Conservation (phyloP, 257 asterid species). For the Misopates orontium region DNA sequence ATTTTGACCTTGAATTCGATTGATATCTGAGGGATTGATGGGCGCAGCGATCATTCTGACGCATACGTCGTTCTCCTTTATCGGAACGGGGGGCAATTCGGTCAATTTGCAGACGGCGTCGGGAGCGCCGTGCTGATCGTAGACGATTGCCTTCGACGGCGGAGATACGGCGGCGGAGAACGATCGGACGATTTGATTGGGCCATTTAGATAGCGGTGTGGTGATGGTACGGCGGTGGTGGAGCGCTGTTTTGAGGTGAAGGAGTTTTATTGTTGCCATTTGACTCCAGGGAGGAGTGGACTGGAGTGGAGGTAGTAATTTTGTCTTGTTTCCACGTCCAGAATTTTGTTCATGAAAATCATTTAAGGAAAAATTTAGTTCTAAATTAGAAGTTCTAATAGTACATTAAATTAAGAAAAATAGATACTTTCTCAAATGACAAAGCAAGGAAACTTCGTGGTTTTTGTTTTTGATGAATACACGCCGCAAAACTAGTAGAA, state of each 20-base stretch:
- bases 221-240: slow-evolving; percentile 29
- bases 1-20: slow-evolving; percentile 74
- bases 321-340: no score
- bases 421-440: no score
- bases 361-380: no score
- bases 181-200: slow-evolving; percentile 37
- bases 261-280: slow-evolving; percentile 51
- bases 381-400: no score
- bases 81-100: slow-evolving; percentile 71
- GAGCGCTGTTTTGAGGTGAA: slow-evolving; percentile 35
- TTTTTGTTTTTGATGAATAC: no score
- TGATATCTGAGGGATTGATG: slow-evolving; percentile 93
- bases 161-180: slow-evolving; percentile 70
- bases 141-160: slow-evolving; percentile 83
- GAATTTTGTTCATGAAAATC: no score
- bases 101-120: slow-evolving; percentile 70
- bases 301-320: no score
- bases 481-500: no score
- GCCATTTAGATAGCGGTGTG: slow-evolving; percentile 23
- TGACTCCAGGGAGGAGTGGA: no score
- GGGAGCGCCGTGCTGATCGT: slow-evolving; percentile 88
- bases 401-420: no score
- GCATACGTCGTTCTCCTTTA: slow-evolving; percentile 77
- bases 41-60: slow-evolving; percentile 97
- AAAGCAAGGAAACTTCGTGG: no score